Percentiles rank a stretch among this genome's conserved stretches.
phyloP scores from a whole-genome alignment of 2,329 filamentous ascomycete genomes.

The Coniosporium tulheliwenetii region DNA sequence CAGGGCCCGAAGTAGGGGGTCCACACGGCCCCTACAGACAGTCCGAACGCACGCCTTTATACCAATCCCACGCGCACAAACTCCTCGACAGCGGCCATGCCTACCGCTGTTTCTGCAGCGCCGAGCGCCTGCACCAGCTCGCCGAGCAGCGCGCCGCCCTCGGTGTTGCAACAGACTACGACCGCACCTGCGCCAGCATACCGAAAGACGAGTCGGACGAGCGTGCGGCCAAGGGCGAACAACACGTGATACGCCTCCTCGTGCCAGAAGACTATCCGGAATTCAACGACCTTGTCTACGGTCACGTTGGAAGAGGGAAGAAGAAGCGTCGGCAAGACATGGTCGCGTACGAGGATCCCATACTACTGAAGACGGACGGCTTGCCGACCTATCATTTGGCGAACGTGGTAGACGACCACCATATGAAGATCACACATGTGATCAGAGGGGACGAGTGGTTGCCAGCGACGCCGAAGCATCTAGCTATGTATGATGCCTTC shows the following conservation, averaged over 20 bases:
- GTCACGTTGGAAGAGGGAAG: conserved; percentile 32
- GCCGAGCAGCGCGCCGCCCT: conserved; percentile 46
- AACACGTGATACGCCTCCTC: conserved; percentile 64
- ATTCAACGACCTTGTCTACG: conserved; percentile 70
- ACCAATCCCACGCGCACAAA: conserved; percentile 52
- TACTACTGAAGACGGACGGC: conserved; percentile 81
- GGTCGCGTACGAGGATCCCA: conserved; percentile 59
- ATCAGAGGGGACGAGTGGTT: conserved; percentile 95
- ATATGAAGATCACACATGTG: conserved; percentile 92
- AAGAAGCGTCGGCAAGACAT: conserved; percentile 31
- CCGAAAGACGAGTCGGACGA: conserved; percentile 51
- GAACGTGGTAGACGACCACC: conserved; percentile 90
- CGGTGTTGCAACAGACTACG: conserved; percentile 46
- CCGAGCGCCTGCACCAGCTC: conserved; percentile 52
- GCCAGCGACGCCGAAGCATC: conserved; percentile 71
- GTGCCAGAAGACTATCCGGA: conserved; percentile 43
- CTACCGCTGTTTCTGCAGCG: conserved; percentile 85
- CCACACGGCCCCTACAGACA: conserved; percentile 76
- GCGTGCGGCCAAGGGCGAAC: conserved; percentile 51
- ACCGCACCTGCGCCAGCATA: conserved; percentile 58
- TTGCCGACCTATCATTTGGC: conserved; percentile 94
- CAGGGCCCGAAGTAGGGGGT: conserved; percentile 67
- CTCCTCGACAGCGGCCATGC: conserved; percentile 59
- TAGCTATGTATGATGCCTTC: conserved; percentile 37
- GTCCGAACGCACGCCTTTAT: conserved; percentile 65